Evolutionary conservation across 208 protist genomes (phyloP), one percentile per base, ranked within the genome.

Genomic region (Crithidia fasciculata): DNA sequence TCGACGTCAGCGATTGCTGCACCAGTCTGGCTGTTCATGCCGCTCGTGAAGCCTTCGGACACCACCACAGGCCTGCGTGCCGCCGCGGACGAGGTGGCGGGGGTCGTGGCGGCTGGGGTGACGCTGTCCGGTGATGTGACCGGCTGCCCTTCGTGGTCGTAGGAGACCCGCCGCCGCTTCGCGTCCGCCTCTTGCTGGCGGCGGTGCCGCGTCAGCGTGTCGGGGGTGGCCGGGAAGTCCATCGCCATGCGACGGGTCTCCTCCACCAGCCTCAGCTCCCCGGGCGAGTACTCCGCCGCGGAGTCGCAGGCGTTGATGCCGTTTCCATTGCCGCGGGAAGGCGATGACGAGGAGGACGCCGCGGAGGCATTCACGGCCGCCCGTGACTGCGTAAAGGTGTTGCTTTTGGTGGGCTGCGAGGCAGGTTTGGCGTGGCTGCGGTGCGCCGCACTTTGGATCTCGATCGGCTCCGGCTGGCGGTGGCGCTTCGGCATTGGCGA

Each of bases 401-500:
- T 70, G 6, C 16, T 55, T 8, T 50, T 59, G 10, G 28, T 28
- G 28, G 5, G 2, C 8, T 40, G 13, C 3, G 65, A 18, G 18
- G 19, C 12, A 18, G 44, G 52, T 15, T 15, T 12, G 45, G 68
- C 60, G 40, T 55, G 57, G 52, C 41, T 47, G 64, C 39, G 71
- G 52, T 59, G 61, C 18, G 63, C 65, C 44, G 68, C 41, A 36
- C 65, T 75, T 15, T 69, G 44, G 47, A 82, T 78, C 39, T 79
- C 70, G n/a, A 89, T 78, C n/a, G 78, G 78, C 63, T 92, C 82
- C 7, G 87, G 87, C 76, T 91, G 87, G 44, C 87, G 87, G 75
- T 94, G 89, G 19, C 85, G 87, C 82, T 94, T 94, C 8, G 85
- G 88, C 88, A 96, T 94, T 54, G 59, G 8, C 37, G 37, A 67